Conservation (phyloP, 2,329 filamentous ascomycete genomes). For the Hypoxylon sp. region DNA sequence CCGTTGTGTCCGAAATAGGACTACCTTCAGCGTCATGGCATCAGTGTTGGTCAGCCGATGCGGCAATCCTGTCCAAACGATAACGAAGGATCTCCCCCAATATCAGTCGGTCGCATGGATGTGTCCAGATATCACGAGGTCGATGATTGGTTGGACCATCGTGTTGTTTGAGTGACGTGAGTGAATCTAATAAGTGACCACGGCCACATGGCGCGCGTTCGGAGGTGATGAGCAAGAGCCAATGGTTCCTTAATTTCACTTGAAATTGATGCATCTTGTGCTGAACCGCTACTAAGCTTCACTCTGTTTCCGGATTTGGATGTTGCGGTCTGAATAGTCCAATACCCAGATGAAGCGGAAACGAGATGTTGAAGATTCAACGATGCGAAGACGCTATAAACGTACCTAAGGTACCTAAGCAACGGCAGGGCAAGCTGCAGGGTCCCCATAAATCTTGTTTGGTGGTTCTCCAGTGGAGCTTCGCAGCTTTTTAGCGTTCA, state of each 20-base stretch:
- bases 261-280: neutral
- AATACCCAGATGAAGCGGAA: neutral
- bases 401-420: no score
- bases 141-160: constrained; percentile 36
- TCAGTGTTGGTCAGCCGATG: constrained; percentile 28
- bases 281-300: neutral
- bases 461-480: constrained; percentile 14
- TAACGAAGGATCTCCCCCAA: constrained; percentile 33
- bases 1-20: constrained; percentile 26
- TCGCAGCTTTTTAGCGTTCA: constrained; percentile 6
- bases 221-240: constrained; percentile 23
- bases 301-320: constrained; percentile 11
- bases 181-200: constrained; percentile 32
- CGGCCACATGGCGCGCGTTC: constrained; percentile 30
- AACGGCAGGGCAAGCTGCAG: neutral
- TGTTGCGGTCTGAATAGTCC: constrained; percentile 3
- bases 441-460: constrained; percentile 27
- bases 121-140: constrained; percentile 28
- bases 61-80: constrained; percentile 33
- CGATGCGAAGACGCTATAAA: neutral
- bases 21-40: constrained; percentile 4
- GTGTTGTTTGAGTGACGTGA: constrained; percentile 29
- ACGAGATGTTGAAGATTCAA: constrained; percentile 7
- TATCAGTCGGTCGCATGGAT: constrained; percentile 28
- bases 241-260: constrained; percentile 23